Conservation (phyloP, 1,139 yeast genomes). For the Protomyces arabidopsidicola region DNA sequence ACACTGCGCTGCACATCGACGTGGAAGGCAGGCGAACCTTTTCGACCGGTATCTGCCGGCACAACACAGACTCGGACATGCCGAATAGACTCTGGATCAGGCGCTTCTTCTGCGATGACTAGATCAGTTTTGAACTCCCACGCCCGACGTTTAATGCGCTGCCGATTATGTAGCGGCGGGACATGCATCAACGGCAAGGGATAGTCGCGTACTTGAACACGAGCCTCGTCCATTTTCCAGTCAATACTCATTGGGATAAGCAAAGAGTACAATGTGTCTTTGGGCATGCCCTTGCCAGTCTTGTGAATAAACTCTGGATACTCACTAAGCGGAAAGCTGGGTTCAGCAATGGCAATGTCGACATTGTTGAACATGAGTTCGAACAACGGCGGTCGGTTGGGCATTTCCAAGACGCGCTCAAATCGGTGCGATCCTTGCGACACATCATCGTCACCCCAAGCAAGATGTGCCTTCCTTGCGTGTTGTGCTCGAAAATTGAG, state of each 20-base stretch:
- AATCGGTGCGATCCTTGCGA: slow-evolving; percentile 42
- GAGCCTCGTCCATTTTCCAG: slow-evolving; percentile 49
- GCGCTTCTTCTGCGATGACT: slow-evolving; percentile 54
- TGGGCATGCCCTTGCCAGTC: slow-evolving; percentile 79
- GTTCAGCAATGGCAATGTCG: slow-evolving; percentile 52
- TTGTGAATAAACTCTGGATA: slow-evolving; percentile 59
- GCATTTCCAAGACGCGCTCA: slow-evolving; percentile 54
- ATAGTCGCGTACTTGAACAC: slow-evolving; percentile 60
- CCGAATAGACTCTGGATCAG: slow-evolving; percentile 49
- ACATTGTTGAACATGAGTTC: slow-evolving; percentile 54
- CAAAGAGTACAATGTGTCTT: slow-evolving; percentile 61
- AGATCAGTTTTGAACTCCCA: slow-evolving; percentile 41
- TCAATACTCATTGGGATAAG: slow-evolving; percentile 59
- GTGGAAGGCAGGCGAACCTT: slow-evolving; percentile 44
- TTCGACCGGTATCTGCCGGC: slow-evolving; percentile 45
- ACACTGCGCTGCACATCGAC: slow-evolving; percentile 70
- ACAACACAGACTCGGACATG: slow-evolving; percentile 61
- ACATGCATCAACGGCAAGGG: slow-evolving; percentile 55
- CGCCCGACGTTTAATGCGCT: slow-evolving; percentile 37
- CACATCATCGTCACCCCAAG: slow-evolving; percentile 45
- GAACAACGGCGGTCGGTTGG: slow-evolving; percentile 61
- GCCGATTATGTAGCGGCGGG: slow-evolving; percentile 39
- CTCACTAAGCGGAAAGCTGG: slow-evolving; percentile 52
- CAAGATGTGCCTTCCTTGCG: slow-evolving; percentile 46
- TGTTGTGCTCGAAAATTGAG: slow-evolving; percentile 32